phyloP scores from a whole-genome alignment of 306 rosid genomes.

The Trichosanthes truncata region DNA sequence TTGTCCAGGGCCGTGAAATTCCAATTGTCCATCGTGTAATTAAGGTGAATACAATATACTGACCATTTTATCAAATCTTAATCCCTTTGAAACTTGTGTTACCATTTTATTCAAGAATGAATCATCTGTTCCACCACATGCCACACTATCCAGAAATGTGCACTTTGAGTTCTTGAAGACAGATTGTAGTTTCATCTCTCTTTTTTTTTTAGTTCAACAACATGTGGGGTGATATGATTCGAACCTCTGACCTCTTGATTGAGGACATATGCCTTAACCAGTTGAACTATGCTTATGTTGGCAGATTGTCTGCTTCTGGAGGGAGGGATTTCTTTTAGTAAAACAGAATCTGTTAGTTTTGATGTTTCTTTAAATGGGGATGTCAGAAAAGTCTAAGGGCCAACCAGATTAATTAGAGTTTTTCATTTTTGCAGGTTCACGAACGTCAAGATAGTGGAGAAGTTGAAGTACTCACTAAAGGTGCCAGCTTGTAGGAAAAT shows the following conservation, averaged over 20 bases:
- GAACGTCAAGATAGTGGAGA: slow-evolving; percentile 70
- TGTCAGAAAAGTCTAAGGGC: background rate
- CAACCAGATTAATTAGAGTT: slow-evolving; percentile 10
- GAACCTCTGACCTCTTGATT: no score
- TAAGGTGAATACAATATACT: slow-evolving; percentile 37
- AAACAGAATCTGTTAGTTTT: background rate
- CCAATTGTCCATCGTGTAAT: slow-evolving; percentile 94
- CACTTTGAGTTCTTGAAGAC: background rate
- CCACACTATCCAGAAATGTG: background rate
- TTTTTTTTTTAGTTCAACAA: no score
- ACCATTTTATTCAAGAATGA: background rate
- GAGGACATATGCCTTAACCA: no score
- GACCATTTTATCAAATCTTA: background rate
- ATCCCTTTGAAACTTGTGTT: background rate
- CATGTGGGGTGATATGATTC: no score
- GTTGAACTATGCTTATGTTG: no score
- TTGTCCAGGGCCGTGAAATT: slow-evolving; percentile 84
- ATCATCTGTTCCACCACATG: background rate
- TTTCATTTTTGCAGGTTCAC: slow-evolving; percentile 54
- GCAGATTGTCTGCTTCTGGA: background rate
- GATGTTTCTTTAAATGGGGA: background rate
- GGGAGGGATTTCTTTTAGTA: background rate
- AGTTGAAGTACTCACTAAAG: slow-evolving; percentile 90
- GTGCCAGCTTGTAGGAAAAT: slow-evolving; percentile 23
- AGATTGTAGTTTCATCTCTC: background rate